Percentiles rank a stretch among this genome's conserved stretches.
phyloP scores from a whole-genome alignment of 768 basidiomycete genomes.

The Pleurotus pulmonarius region DNA sequence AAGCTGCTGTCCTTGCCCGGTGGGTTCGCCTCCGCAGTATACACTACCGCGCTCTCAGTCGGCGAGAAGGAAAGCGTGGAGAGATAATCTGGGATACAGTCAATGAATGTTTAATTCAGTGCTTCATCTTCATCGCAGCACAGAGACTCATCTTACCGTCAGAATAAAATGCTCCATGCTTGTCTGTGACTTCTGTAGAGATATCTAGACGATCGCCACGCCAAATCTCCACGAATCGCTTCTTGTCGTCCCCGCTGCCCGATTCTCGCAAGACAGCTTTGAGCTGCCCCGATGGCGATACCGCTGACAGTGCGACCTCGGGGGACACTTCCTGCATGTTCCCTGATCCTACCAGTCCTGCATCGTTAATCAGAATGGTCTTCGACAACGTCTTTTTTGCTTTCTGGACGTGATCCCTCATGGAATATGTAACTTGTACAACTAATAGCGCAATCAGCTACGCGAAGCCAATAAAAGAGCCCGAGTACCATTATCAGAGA shows the following conservation, averaged over 20 bases:
- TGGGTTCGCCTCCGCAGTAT: slow-evolving; percentile 54
- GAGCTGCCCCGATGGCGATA: slow-evolving; percentile 36
- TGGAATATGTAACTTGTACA: slow-evolving; percentile 40
- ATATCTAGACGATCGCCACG: slow-evolving; percentile 35
- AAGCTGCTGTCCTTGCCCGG: slow-evolving; percentile 18
- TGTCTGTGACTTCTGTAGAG: slow-evolving; percentile 52
- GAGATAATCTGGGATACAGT: slow-evolving; percentile 39
- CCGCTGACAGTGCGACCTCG: slow-evolving; percentile 18
- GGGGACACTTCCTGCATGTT: slow-evolving; percentile 27
- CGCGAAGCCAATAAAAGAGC: too few species aligned
- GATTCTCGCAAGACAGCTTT: slow-evolving; percentile 44
- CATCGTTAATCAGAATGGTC: slow-evolving; percentile 25
- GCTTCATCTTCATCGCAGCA: not conserved
- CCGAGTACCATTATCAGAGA: too few species aligned
- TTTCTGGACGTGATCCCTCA: slow-evolving; percentile 50
- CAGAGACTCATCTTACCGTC: slow-evolving; percentile 40
- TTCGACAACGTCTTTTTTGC: slow-evolving; percentile 40
- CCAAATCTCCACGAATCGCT: slow-evolving; percentile 63
- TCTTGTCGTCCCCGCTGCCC: slow-evolving; percentile 27
- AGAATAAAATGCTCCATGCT: slow-evolving; percentile 56
- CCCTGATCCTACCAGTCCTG: slow-evolving; percentile 14
- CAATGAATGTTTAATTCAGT: not conserved
- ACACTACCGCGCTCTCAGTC: slow-evolving; percentile 49
- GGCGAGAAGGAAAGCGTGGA: slow-evolving; percentile 51
- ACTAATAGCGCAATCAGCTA: not conserved